A percentile compares a stretch with the other conserved stretches of the same genome.
Evolutionary conservation across 306 rosid genomes (phyloP).

Genomic region (Cucurbita argyrosperma): DNA sequence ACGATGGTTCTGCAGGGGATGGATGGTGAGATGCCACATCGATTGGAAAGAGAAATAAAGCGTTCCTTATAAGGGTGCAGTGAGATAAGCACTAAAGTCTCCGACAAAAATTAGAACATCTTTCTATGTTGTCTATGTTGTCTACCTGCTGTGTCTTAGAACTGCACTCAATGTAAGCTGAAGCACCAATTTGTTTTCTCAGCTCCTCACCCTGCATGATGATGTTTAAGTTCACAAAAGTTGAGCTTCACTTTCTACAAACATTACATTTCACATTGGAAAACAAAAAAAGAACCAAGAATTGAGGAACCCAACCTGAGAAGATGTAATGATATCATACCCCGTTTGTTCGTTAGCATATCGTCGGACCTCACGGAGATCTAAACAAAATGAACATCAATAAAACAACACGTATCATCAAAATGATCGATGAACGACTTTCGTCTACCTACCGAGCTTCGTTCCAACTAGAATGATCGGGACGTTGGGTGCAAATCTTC

Average conservation of each 20-base stretch:
- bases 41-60: too few relatives aligned
- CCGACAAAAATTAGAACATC: background rate
- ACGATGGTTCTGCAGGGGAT: too few relatives aligned
- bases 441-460: conserved; percentile 52
- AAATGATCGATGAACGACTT: background rate
- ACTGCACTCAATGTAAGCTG: conserved; percentile 94
- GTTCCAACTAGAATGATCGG: conserved; percentile 98
- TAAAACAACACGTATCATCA: background rate
- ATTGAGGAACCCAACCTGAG: conserved; percentile 36
- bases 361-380: conserved; percentile 79
- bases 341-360: conserved; percentile 68
- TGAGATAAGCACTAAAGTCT: too few relatives aligned
- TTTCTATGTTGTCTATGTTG: background rate
- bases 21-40: too few relatives aligned
- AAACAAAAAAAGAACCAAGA: background rate
- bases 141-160: conserved; percentile 94
- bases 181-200: conserved; percentile 94
- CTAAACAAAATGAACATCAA: conserved; percentile 15
- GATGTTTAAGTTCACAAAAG: background rate
- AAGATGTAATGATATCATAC: conserved; percentile 52
- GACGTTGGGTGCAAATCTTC: conserved; percentile 85
- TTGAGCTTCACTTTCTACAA: background rate
- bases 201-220: conserved; percentile 78
- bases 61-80: too few relatives aligned
- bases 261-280: background rate